Evolutionary conservation across 352 stramenopile genomes (phyloP).

Genomic region (Globisporangium irregulare): DNA sequence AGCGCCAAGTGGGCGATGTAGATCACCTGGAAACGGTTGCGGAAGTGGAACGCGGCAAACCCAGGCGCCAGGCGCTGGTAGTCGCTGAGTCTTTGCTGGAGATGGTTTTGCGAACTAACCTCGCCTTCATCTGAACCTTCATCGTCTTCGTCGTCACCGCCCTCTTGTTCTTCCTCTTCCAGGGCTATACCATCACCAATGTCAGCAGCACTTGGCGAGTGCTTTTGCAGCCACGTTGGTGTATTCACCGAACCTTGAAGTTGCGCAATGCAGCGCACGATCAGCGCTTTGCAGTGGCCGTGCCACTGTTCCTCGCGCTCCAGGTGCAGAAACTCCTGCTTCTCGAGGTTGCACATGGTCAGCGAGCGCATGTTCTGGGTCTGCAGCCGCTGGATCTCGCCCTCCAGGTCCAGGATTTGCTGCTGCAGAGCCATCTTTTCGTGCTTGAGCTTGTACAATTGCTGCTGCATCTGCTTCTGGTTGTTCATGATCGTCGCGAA

Average conservation of each 20-base stretch:
- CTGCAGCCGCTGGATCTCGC: conserved; percentile 36
- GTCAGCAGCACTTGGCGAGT: neutral
- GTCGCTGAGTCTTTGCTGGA: neutral
- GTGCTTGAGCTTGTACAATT: conserved; percentile 24
- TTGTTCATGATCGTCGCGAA: conserved; percentile 11
- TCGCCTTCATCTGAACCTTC: neutral
- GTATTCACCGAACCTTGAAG: conserved; percentile 19
- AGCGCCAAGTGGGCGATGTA: conserved; percentile 39
- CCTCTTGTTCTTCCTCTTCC: neutral
- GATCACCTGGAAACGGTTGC: conserved; percentile 24
- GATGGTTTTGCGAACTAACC: neutral
- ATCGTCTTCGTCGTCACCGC: neutral
- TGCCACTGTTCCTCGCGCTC: conserved; percentile 44
- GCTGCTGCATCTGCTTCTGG: conserved; percentile 14
- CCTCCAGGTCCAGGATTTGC: conserved; percentile 24
- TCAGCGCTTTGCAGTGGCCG: conserved; percentile 41
- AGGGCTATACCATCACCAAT: neutral
- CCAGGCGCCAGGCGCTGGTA: conserved; percentile 31
- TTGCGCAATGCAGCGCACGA: conserved; percentile 28
- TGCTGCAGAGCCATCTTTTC: conserved; percentile 22
- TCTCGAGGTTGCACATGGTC: conserved; percentile 28
- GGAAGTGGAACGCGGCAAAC: conserved; percentile 31
- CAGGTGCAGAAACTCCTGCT: conserved; percentile 28
- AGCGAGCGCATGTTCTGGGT: conserved; percentile 38
- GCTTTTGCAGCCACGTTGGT: conserved; percentile 32